Conservation (phyloP, 73 alveolate genomes). For the Paramecium tetraurelia region DNA sequence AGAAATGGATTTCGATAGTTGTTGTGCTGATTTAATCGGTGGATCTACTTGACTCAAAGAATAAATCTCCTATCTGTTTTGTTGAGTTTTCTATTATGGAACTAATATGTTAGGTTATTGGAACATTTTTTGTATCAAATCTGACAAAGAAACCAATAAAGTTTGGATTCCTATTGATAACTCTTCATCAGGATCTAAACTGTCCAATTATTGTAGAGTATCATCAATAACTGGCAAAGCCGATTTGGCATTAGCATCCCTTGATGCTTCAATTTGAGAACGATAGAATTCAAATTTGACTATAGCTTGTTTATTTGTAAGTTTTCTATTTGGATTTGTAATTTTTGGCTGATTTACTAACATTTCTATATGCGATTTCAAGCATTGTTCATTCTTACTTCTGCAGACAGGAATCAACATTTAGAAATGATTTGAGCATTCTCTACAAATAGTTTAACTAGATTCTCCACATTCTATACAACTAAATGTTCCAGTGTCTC, state of each 20-base stretch:
- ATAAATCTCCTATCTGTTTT: background rate
- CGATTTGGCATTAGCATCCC: background rate
- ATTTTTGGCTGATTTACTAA: background rate
- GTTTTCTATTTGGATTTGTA: background rate
- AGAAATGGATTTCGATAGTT: background rate
- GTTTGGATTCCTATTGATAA: background rate
- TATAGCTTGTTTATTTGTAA: background rate
- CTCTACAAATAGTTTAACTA: background rate
- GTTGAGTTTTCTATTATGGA: background rate
- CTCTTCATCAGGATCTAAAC: background rate
- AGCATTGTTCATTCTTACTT: background rate
- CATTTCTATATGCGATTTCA: background rate
- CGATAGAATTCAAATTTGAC: background rate
- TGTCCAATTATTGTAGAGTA: background rate
- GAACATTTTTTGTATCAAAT: background rate
- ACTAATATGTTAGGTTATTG: background rate
- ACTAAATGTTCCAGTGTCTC: background rate
- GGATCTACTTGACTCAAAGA: background rate
- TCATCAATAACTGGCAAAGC: background rate
- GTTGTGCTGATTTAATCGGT: background rate
- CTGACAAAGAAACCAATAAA: background rate
- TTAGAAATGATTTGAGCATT: background rate
- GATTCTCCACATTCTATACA: background rate
- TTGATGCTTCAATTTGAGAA: background rate
- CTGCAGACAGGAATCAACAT: background rate